Evolutionary conservation across 176 grass and related monocot genomes (phyloP).

Genomic region (Triticum monococcum): DNA sequence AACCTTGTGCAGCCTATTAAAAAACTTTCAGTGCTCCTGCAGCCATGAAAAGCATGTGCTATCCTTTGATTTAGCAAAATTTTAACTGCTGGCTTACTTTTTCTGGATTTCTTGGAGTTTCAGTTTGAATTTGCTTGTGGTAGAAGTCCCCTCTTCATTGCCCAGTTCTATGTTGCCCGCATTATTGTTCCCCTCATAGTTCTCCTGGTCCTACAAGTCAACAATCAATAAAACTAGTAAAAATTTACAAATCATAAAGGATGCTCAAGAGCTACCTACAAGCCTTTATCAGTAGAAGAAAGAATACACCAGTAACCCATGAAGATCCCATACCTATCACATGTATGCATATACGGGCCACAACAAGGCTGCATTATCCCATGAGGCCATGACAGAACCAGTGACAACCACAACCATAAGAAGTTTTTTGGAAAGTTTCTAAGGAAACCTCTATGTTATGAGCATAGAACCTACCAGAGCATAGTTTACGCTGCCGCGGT

Average conservation of each 20-base stretch:
- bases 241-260: neutral
- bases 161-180: conserved; percentile 26
- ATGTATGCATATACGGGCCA: neutral
- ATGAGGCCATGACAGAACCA: neutral
- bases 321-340: neutral
- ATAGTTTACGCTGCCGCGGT: neutral
- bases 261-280: neutral
- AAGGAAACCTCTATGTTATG: neutral
- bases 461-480: neutral
- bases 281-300: neutral
- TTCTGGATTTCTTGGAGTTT: conserved; percentile 53
- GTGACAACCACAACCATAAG: neutral
- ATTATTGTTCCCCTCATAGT: conserved; percentile 39
- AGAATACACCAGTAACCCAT: neutral
- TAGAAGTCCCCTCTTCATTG: conserved; percentile 45
- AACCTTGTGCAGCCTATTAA: neutral
- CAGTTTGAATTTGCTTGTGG: conserved; percentile 42
- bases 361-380: neutral
- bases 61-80: neutral
- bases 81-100: conserved; percentile 27
- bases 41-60: neutral
- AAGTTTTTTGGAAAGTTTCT: neutral
- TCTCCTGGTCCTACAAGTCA: conserved; percentile 35
- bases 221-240: neutral
- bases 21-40: neutral